phyloP scores from a whole-genome alignment of 139 green algal species.

The Coelastrella sp. region DNA sequence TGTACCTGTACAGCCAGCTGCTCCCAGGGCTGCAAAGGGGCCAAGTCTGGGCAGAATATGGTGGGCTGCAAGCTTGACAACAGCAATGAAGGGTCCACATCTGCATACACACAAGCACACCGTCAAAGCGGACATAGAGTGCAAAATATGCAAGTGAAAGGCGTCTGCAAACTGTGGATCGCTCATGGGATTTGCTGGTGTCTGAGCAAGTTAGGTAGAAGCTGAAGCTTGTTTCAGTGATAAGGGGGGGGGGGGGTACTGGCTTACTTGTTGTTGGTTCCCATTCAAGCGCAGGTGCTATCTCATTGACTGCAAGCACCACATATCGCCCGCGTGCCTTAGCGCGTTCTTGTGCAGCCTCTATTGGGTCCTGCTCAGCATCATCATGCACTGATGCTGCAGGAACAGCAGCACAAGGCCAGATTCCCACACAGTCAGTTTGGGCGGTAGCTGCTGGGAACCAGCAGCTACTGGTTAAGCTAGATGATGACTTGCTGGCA shows the following conservation, averaged over 20 bases:
- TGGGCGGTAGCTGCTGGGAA: too few species aligned
- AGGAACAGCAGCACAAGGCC: not conserved
- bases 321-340: conserved; percentile 53
- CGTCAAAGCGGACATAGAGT: too few species aligned
- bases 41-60: not conserved
- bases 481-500: too few species aligned
- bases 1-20: not conserved
- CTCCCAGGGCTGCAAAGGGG: not conserved
- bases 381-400: not conserved
- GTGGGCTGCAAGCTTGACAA: conserved; percentile 23
- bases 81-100: conserved; percentile 11
- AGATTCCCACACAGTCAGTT: too few species aligned
- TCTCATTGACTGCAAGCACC: conserved; percentile 52
- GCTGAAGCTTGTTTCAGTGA: too few species aligned
- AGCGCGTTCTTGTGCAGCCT: conserved; percentile 58
- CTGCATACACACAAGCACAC: conserved; percentile 14
- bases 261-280: conserved; percentile 29
- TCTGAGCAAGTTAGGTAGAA: too few species aligned
- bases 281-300: conserved; percentile 7
- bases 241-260: too few species aligned
- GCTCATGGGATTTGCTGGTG: too few species aligned
- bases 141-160: too few species aligned
- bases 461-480: too few species aligned
- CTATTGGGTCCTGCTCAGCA: conserved; percentile 37
- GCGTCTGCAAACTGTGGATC: too few species aligned